Evolutionary conservation across 441 rosid species (phyloP).

Genomic region (Gossypium laxum): DNA sequence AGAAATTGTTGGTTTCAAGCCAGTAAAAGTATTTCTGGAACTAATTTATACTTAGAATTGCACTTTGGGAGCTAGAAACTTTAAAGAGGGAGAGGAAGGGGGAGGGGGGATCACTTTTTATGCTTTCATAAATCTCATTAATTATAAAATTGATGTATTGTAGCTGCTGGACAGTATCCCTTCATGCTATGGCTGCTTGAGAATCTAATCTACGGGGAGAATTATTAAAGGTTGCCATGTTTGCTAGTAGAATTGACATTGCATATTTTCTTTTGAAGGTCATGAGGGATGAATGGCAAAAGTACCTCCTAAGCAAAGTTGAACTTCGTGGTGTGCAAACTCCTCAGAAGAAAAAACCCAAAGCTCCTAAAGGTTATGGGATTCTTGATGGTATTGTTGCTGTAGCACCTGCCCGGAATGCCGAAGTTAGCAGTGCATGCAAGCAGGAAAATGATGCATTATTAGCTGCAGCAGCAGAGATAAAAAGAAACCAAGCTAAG

Average conservation of each 20-base stretch:
- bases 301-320: constrained; percentile 74
- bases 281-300: constrained; percentile 87
- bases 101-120: neutral
- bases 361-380: constrained; percentile 76
- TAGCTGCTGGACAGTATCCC: neutral
- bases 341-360: constrained; percentile 69
- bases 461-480: constrained; percentile 66
- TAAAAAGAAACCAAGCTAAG: constrained; percentile 37
- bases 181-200: neutral
- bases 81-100: neutral
- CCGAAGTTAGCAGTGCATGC: constrained; percentile 59
- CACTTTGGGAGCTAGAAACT: neutral
- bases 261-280: constrained; percentile 42
- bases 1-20: neutral
- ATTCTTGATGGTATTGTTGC: constrained; percentile 83
- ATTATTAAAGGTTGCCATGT: neutral
- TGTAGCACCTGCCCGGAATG: constrained; percentile 41
- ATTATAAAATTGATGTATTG: neutral
- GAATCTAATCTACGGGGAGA: neutral
- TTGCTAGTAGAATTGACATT: neutral
- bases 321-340: constrained; percentile 52
- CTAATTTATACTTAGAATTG: neutral
- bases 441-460: constrained; percentile 69
- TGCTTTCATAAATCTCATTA: neutral
- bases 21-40: neutral